These are phyloP conservation scores for Neotropicomus parvogracilis DNA, from an alignment of 1,284 basidiomycete species.

Conservation along the genomic window DNA sequence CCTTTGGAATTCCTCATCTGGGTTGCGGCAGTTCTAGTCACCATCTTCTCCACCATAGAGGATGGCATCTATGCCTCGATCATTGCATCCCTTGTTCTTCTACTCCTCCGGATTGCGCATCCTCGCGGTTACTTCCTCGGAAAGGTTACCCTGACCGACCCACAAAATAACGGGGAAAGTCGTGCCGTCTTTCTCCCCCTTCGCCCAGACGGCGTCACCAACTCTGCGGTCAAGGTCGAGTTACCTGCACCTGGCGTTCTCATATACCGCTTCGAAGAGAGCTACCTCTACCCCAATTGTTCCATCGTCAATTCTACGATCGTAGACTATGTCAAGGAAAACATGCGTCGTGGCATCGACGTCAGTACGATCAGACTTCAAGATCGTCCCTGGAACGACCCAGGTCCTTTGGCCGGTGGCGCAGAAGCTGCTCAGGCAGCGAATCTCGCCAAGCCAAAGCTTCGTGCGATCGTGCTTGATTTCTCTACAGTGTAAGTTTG, in stretches of 20 bases:
- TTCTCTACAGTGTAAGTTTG: constrained; percentile 77
- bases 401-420: constrained; percentile 60
- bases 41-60: constrained; percentile 87
- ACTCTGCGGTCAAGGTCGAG: constrained; percentile 70
- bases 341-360: constrained; percentile 77
- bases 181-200: constrained; percentile 89
- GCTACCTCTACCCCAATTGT: constrained; percentile 91
- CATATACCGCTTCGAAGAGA: constrained; percentile 93
- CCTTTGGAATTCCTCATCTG: constrained; percentile 95
- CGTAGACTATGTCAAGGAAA: constrained; percentile 77
- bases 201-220: constrained; percentile 56
- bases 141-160: constrained; percentile 48
- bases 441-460: constrained; percentile 61
- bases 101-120: constrained; percentile 88
- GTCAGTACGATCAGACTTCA: constrained; percentile 56
- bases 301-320: constrained; percentile 75
- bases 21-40: constrained; percentile 83
- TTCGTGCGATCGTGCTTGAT: constrained; percentile 89
- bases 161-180: constrained; percentile 32
- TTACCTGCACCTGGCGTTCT: constrained; percentile 85
- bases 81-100: constrained; percentile 73
- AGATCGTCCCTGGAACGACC: constrained; percentile 96
- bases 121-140: constrained; percentile 93
- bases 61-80: constrained; percentile 94
- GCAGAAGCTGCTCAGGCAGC: constrained; percentile 45